Percentiles rank a stretch among this genome's conserved stretches.
These are phyloP conservation scores for Chimonanthus salicifolius DNA, from an alignment of 164 flowering plant genomes.

Conservation along the genomic window DNA sequence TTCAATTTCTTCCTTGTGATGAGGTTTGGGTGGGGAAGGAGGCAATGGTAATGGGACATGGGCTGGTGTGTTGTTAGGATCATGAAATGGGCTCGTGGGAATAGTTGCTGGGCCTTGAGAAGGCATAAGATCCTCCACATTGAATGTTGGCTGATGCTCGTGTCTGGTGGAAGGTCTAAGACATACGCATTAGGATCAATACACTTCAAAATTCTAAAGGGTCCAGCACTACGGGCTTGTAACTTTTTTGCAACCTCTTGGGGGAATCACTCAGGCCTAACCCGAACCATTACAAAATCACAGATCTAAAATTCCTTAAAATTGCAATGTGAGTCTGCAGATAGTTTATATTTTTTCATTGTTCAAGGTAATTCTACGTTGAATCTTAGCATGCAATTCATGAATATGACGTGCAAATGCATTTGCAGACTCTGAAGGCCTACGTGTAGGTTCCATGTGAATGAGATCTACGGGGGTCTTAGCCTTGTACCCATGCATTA, in stretches of 20 bases:
- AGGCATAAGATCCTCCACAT: constrained; percentile 1
- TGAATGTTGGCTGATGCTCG: not conserved
- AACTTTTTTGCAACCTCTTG: not conserved
- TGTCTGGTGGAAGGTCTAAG: not conserved
- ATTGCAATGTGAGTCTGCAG: no score
- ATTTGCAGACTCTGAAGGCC: not conserved
- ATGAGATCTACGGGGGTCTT: not conserved
- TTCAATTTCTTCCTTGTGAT: not conserved
- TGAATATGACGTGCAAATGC: not conserved
- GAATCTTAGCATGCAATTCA: not conserved
- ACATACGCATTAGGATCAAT: not conserved
- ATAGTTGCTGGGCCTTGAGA: not conserved
- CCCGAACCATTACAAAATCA: not conserved
- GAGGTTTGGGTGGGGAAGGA: not conserved
- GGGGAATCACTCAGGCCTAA: not conserved
- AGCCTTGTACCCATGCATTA: not conserved
- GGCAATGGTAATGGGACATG: no score
- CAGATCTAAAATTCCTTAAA: no score
- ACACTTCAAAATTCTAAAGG: not conserved
- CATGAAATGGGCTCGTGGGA: no score
- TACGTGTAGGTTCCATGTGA: not conserved
- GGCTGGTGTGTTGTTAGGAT: no score
- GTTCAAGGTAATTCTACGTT: not conserved
- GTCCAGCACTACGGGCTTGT: not conserved
- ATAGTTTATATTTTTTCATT: no score